These are phyloP conservation scores for Pseudozyma sp. DNA, from an alignment of 1,284 basidiomycete genomes.

Conservation along the genomic window DNA sequence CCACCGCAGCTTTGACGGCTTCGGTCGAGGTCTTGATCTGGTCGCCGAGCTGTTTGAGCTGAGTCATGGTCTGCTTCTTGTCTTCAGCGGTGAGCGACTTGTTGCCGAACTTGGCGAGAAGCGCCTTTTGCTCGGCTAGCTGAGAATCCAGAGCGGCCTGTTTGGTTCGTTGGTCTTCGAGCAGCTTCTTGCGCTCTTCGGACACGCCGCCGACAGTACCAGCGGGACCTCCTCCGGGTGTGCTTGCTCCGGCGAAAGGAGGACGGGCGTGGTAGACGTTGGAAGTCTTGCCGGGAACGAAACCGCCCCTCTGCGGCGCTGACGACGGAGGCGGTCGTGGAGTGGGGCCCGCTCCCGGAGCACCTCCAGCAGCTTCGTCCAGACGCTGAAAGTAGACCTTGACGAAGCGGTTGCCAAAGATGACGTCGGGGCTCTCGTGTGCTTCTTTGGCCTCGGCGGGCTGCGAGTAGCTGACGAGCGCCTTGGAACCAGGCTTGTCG, in stretches of 20 bases:
- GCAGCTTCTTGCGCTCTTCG: slow-evolving; percentile 69
- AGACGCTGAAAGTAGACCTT: slow-evolving; percentile 73
- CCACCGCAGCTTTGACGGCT: slow-evolving; percentile 67
- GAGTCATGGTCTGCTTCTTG: slow-evolving; percentile 82
- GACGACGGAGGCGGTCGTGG: slow-evolving; percentile 72
- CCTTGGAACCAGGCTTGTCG: slow-evolving; percentile 79
- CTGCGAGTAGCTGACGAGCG: slow-evolving; percentile 86
- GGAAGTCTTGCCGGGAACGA: slow-evolving; percentile 57
- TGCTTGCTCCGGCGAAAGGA: slow-evolving; percentile 17
- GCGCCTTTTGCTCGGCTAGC: slow-evolving; percentile 87
- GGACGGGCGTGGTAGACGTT: slow-evolving; percentile 62
- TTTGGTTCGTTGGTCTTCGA: slow-evolving; percentile 73
- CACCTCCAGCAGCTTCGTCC: slow-evolving; percentile 74
- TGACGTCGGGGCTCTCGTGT: slow-evolving; percentile 90
- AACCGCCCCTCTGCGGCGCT: slow-evolving; percentile 40
- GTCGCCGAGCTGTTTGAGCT: slow-evolving; percentile 81
- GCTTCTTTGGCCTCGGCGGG: slow-evolving; percentile 87
- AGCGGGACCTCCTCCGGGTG: not conserved
- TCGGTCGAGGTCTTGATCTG: slow-evolving; percentile 76
- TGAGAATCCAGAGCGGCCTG: slow-evolving; percentile 83
- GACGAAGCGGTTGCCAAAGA: slow-evolving; percentile 93
- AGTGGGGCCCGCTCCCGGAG: slow-evolving; percentile 76
- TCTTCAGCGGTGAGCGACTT: slow-evolving; percentile 77
- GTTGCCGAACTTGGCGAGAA: slow-evolving; percentile 78
- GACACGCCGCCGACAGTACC: slow-evolving; percentile 28